Evolutionary conservation across 1,139 yeast species (phyloP), one percentile per base, ranked within the genome.

Genomic region (Pichiaceae sp.): DNA sequence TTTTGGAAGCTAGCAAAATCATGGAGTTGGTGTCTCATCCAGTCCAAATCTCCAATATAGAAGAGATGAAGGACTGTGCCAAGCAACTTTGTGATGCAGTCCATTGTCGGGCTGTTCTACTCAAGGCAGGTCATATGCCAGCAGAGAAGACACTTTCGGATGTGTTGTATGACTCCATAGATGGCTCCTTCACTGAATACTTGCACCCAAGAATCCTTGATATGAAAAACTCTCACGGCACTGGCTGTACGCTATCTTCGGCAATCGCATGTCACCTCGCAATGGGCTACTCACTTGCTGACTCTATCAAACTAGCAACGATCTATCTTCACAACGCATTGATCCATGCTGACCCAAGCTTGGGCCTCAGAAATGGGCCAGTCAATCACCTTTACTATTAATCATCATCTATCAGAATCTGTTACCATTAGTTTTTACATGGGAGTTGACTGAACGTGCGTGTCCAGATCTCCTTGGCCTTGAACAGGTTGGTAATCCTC

Each of bases 171-270:
- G 70, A 75, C 41, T 43, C 51, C 2, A 8, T 6, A 12, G 44
- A 52, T 1, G 65, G 62, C 4, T 47, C 52, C 2, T 59, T 64
- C 32, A 63, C 68, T 1, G 53, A 74, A 1, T 75, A 68, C 53
- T 66, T 66, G 41, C 75, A 85, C 20, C 57, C 55, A 2, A 71
- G 53, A 17, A 41, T 49, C 7, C n/a, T 26, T 12, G 56, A 62
- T 5, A 64, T 82, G 2, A 55, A 61, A 7, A 74, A 78, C 48
- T 78, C 86, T 1, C 96, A 86, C 54, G 96, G 96, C 7, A 84
- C 95, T 2, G 96, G 96, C 1, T 86, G 96, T 56, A 83, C 95
- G 0, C 63, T 86, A 33, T 78, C 94, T 0, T 78, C 95, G 2
- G 71, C 95, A 1, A 79, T 87, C 45, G 78, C 93, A 1, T 74